A percentile compares a stretch with the other conserved stretches of the same genome.
phyloP scores from a whole-genome alignment of 768 basidiomycete genomes.

The Xerocomellus dryophilus region DNA sequence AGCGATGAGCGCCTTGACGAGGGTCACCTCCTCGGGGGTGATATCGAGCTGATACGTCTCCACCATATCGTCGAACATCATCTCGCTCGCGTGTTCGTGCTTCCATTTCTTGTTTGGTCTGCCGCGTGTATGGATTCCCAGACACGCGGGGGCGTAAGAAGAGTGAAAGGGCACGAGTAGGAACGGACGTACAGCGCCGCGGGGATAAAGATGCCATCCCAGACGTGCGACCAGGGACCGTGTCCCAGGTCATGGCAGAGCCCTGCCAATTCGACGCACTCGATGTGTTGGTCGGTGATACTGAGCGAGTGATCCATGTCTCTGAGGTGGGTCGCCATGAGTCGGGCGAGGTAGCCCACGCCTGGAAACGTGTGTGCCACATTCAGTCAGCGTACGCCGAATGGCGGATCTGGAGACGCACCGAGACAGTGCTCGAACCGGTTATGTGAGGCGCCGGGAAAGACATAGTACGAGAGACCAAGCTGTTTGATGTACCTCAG shows the following conservation, averaged over 20 bases:
- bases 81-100: conserved; percentile 77
- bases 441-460: conserved; percentile 75
- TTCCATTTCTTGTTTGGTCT: conserved; percentile 56
- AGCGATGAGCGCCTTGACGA: conserved; percentile 78
- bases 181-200: conserved; percentile 49
- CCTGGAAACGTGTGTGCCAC: conserved; percentile 39
- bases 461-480: conserved; percentile 72
- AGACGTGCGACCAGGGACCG: conserved; percentile 85
- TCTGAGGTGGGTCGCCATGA: conserved; percentile 57
- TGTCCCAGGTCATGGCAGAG: conserved; percentile 85
- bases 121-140: background rate
- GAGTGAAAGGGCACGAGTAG: background rate
- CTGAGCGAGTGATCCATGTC: conserved; percentile 55
- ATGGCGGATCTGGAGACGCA: conserved; percentile 20
- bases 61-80: conserved; percentile 77
- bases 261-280: conserved; percentile 77
- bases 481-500: conserved; percentile 77
- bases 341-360: conserved; percentile 68
- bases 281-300: conserved; percentile 69
- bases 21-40: conserved; percentile 44
- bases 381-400: background rate
- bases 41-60: conserved; percentile 53
- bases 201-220: conserved; percentile 74
- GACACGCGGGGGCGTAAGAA: background rate
- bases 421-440: conserved; percentile 86